Conservation (phyloP, 164 flowering plant species). For the Cinnamomum chago region DNA sequence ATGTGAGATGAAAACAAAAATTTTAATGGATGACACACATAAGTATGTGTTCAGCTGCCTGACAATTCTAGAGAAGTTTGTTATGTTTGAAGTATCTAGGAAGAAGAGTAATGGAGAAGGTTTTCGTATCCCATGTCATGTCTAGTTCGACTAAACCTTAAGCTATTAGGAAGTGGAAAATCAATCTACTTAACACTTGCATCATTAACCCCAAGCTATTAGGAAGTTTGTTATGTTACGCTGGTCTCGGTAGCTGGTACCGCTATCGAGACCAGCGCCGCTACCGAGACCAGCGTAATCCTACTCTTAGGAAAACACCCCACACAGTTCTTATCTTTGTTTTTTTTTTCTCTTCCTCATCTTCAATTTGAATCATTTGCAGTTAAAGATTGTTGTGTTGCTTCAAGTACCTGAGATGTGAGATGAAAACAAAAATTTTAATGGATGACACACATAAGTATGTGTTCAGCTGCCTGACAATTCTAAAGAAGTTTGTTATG, state of each 20-base stretch:
- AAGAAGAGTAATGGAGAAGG: slow-evolving; percentile 51
- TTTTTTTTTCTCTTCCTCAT: neutral
- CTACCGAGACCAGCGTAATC: too few species aligned
- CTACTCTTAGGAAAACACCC: too few species aligned
- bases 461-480: slow-evolving; percentile 28
- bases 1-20: slow-evolving; percentile 2
- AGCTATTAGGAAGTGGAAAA: too few species aligned
- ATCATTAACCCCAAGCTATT: slow-evolving; percentile 43
- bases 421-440: neutral
- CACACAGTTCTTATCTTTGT: neutral
- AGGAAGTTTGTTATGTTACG: too few species aligned
- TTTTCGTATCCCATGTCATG: slow-evolving; percentile 65
- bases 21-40: slow-evolving; percentile 19
- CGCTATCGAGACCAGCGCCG: too few species aligned
- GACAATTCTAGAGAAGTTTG: slow-evolving; percentile 53
- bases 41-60: slow-evolving; percentile 50
- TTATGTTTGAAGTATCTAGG: slow-evolving; percentile 83
- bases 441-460: slow-evolving; percentile 44
- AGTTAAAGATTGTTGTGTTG: neutral
- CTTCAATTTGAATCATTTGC: neutral
- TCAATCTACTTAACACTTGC: too few species aligned
- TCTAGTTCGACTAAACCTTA: too few species aligned
- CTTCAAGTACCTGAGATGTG: neutral
- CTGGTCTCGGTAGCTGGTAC: too few species aligned
- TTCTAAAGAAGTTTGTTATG: slow-evolving; percentile 75